Evolutionary conservation across 177 flowering plant species (phyloP).

Genomic region (Tripterygium wilfordii): DNA sequence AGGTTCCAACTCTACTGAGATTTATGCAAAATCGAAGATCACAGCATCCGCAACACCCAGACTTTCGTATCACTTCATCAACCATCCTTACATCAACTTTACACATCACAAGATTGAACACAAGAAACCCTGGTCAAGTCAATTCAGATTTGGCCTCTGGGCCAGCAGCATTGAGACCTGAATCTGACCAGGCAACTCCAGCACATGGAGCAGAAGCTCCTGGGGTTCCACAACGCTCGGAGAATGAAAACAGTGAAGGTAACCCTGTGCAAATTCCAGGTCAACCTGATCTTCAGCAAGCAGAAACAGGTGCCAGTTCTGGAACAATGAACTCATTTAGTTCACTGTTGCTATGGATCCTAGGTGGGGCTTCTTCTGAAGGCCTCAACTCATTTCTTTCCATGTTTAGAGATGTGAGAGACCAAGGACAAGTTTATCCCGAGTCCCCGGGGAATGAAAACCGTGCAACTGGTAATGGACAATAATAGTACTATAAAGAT

Average conservation of each 20-base stretch:
- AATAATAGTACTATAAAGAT: conserved; percentile 4
- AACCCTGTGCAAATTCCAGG: conserved; percentile 32
- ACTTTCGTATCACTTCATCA: conserved; percentile 89
- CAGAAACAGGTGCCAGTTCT: conserved; percentile 48
- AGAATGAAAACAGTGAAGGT: conserved; percentile 16
- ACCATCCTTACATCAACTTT: conserved; percentile 90
- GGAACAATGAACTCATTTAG: conserved; percentile 67
- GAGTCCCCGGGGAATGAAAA: conserved; percentile 37
- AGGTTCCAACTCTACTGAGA: conserved; percentile 87
- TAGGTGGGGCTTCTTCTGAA: conserved; percentile 85
- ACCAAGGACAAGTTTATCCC: conserved; percentile 64
- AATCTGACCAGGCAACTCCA: conserved; percentile 2
- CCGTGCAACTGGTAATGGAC: conserved; percentile 13
- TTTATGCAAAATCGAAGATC: conserved; percentile 73
- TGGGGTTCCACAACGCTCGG: conserved; percentile 27
- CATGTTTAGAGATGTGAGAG: conserved; percentile 79
- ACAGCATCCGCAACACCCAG: conserved; percentile 80
- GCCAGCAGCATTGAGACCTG: conserved; percentile 18
- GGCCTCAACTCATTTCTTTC: conserved; percentile 78
- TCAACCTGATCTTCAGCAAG: conserved; percentile 30
- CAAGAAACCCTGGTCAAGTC: conserved; percentile 40
- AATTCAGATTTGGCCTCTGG: conserved; percentile 25
- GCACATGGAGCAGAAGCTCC: conserved; percentile 2
- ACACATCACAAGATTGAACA: conserved; percentile 84
- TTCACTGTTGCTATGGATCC: conserved; percentile 72